phyloP scores from a whole-genome alignment of 148 eudicot genomes.

The Cornus kousa region DNA sequence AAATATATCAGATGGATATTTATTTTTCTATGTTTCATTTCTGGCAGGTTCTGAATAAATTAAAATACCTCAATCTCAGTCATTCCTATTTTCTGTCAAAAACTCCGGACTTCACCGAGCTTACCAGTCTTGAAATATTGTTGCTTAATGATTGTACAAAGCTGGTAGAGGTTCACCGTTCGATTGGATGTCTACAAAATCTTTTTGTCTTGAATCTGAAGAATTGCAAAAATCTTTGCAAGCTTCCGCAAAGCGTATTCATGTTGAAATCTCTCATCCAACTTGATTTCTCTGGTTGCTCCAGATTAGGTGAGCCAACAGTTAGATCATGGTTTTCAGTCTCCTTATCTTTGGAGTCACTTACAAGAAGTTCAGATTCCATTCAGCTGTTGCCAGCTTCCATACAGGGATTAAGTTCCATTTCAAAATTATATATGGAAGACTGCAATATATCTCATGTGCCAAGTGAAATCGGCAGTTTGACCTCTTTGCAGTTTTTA shows the following conservation, averaged over 20 bases:
- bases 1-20: background rate
- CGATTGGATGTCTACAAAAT: slow-evolving; percentile 2
- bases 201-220: slow-evolving; percentile 3
- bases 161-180: background rate
- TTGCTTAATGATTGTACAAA: background rate
- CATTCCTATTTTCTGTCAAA: too few species aligned
- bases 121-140: too few species aligned
- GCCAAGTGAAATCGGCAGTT: too few species aligned
- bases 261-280: background rate
- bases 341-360: background rate
- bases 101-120: too few species aligned
- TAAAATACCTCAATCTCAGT: too few species aligned
- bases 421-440: too few species aligned
- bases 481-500: too few species aligned
- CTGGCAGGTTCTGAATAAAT: too few species aligned
- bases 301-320: background rate
- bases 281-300: background rate
- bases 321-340: background rate
- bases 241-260: background rate
- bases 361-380: background rate
- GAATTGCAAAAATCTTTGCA: background rate
- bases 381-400: background rate
- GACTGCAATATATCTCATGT: too few species aligned
- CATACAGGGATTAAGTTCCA: background rate
- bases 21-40: background rate